These are phyloP conservation scores for Schoenoplectus tabernaemontani DNA, from an alignment of 202 grass and related monocot genomes.

Conservation along the genomic window DNA sequence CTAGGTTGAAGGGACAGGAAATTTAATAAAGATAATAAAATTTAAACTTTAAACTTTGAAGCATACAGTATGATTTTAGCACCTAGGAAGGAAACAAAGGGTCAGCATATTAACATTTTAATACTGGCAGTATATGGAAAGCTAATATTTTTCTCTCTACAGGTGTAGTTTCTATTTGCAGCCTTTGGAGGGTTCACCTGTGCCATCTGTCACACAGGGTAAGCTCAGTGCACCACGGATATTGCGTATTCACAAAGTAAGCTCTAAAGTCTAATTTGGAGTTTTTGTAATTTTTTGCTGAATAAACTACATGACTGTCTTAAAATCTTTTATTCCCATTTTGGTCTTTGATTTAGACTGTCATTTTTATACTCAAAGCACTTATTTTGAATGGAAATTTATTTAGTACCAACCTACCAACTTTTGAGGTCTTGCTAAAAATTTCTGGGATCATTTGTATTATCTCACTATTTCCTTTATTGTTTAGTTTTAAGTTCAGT, in stretches of 20 bases:
- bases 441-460: background rate
- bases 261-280: background rate
- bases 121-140: background rate
- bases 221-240: constrained; percentile 93
- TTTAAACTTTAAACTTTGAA: background rate
- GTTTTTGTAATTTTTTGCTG: background rate
- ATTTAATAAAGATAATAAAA: background rate
- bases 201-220: constrained; percentile 77
- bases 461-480: background rate
- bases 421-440: background rate
- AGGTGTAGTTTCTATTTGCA: constrained; percentile 97
- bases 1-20: background rate
- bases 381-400: background rate
- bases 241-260: constrained; percentile 92
- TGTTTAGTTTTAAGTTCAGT: too few species aligned
- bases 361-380: background rate
- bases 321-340: background rate
- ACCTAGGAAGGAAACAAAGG: background rate
- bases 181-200: constrained; percentile 76
- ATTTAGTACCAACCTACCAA: background rate
- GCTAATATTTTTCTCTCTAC: constrained; percentile 22
- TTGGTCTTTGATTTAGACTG: background rate
- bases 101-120: background rate
- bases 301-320: background rate
- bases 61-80: background rate